Percentiles rank a stretch among this genome's conserved stretches.
phyloP scores from a whole-genome alignment of 1,284 basidiomycete species.

The Ceratobasidium sp. region DNA sequence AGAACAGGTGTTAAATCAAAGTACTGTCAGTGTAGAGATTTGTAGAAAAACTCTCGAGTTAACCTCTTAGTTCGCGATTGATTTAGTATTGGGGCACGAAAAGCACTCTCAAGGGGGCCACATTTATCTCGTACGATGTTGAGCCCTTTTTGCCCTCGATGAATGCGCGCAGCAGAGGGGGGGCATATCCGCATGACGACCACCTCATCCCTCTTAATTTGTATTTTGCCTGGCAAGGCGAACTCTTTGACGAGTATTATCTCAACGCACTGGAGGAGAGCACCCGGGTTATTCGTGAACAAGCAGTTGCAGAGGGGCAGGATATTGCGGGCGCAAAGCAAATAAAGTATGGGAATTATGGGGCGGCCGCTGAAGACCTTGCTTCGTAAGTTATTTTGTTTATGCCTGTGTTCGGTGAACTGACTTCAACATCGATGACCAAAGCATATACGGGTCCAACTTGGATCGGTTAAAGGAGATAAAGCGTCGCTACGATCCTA shows the following conservation, averaged over 20 bases:
- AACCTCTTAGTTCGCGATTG: background rate
- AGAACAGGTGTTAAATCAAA: conserved; percentile 59
- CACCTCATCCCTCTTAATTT: conserved; percentile 57
- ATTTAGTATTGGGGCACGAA: conserved; percentile 51
- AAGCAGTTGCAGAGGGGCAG: conserved; percentile 56
- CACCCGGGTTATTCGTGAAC: conserved; percentile 50
- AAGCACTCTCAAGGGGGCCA: conserved; percentile 47
- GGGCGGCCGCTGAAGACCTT: conserved; percentile 42
- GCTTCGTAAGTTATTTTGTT: conserved; percentile 3
- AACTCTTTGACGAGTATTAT: conserved; percentile 52
- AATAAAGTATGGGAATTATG: conserved; percentile 60
- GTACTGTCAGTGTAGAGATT: conserved; percentile 50
- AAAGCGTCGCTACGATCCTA: conserved; percentile 57
- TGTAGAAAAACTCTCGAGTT: too few species aligned
- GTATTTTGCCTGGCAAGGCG: conserved; percentile 55
- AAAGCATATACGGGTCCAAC: conserved; percentile 58
- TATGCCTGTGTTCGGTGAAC: background rate
- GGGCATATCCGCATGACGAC: conserved; percentile 50
- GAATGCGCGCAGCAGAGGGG: conserved; percentile 52
- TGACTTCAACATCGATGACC: conserved; percentile 50
- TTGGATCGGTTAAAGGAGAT: conserved; percentile 52
- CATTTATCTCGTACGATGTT: conserved; percentile 59
- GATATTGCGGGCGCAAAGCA: conserved; percentile 50
- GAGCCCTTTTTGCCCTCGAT: conserved; percentile 61
- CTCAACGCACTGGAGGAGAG: conserved; percentile 52